These are phyloP conservation scores for Microascus cirrosus DNA, from an alignment of 2,329 filamentous ascomycete species.

Conservation along the genomic window DNA sequence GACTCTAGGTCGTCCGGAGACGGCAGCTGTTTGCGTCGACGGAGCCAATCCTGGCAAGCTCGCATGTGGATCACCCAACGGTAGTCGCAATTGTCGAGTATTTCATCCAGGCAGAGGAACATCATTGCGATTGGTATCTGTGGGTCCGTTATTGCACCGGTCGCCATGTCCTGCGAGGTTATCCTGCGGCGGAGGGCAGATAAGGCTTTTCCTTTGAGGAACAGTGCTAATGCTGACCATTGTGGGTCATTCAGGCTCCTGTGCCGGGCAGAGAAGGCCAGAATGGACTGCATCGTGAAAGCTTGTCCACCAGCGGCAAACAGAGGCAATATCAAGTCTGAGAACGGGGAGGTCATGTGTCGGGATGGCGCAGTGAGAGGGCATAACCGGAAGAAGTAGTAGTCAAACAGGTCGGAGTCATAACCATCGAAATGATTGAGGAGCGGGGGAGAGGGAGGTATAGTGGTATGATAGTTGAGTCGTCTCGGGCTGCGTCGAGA, in stretches of 20 bases:
- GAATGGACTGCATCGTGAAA: conserved; percentile 1
- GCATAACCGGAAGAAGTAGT: conserved; percentile 5
- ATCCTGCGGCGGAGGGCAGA: conserved; percentile 2
- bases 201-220: conserved; percentile 1
- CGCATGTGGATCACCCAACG: conserved; percentile 34
- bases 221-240: not conserved
- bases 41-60: conserved; percentile 33
- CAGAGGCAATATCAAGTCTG: conserved; percentile 4
- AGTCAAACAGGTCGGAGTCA: conserved; percentile 3
- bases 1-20: not conserved
- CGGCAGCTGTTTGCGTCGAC: conserved; percentile 17
- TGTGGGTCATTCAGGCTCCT: not conserved
- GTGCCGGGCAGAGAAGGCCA: conserved; percentile 6
- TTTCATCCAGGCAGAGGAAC: conserved; percentile 4
- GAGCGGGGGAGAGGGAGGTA: conserved; percentile 1
- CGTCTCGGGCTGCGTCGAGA: not conserved
- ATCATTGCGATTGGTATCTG: conserved; percentile 3
- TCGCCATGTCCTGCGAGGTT: not conserved
- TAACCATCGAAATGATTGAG: conserved; percentile 2
- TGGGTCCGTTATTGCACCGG: not conserved
- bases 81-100: conserved; percentile 5
- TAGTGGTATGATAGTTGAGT: not conserved
- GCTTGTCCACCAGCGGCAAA: conserved; percentile 1
- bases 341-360: conserved; percentile 2
- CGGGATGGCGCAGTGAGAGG: conserved; percentile 2